Base-by-base conservation (phyloP, 2,329 filamentous ascomycete species). In the Onygenales sp. region DNA sequence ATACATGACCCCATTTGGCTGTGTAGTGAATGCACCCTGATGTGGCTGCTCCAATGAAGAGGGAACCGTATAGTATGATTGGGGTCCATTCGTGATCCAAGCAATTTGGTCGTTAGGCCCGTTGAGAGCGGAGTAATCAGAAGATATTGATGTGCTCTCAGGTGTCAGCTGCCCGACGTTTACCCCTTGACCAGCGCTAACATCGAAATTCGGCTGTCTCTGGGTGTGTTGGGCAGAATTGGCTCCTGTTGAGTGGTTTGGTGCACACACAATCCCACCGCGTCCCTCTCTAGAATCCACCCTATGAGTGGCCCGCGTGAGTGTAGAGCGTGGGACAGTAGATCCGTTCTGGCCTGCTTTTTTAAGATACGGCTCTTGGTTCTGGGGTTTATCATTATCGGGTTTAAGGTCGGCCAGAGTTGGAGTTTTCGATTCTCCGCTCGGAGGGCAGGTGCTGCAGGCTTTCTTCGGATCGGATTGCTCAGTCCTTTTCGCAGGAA, bases 401-500 rank as follows among this genome's bases (percentile, higher is more conserved):
- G 7, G 13, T 10, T 43, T 27, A 9, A 35, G 43, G 10, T 43
- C 38, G 9, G 49, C 17, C 11, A n/a, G 11, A 5, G 7, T 41
- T 41, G 38, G 38, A 41, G 6, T 6, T 9, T 43, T 35, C 32
- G 17, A 13, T 38, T 33, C 5, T 7, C 35, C n/a, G 33, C 46
- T 54, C 43, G 32, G 11, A n/a, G 27, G 6, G 21, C 10, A 42
- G 21, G 2, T 21, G 9, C n/a, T 38, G 41, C 43, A 32, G 10
- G 13, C 7, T 38, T 52, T 52, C 14, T 21, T 31, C 13, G 43
- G 9, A 21, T 45, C 31, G 38, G 27, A 56, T 7, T 57, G 53
- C 14, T 55, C 51, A 43, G 54, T 44, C 31, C 55, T 61, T 32
- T 49, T 59, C 21, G 57, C 55, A 7, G 60, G 58, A 39, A 69